Conservation (phyloP, 129 eudicot genomes). For the Heracleum sosnowskyi region DNA sequence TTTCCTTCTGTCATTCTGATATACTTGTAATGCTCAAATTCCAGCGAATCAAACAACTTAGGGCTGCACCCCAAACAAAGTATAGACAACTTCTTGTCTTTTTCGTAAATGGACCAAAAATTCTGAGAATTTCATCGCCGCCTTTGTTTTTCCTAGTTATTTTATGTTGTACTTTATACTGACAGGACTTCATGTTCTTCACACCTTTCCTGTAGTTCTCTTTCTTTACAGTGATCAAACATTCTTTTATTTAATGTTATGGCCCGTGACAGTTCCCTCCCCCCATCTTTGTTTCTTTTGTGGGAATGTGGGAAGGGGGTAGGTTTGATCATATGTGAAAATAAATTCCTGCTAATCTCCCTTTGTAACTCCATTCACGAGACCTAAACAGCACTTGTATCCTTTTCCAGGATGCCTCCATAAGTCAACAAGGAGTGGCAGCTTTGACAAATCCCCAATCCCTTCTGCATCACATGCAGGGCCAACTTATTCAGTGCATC, state of each 20-base stretch:
- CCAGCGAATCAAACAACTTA: not conserved
- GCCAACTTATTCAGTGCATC: conserved; percentile 67
- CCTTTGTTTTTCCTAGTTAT: not conserved
- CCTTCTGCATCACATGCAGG: conserved; percentile 77
- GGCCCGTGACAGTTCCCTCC: not conserved
- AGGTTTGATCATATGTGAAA: no score
- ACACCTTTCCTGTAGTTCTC: not conserved
- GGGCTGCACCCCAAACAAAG: not conserved
- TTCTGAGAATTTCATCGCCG: not conserved
- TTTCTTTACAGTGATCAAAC: not conserved
- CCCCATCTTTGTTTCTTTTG: not conserved
- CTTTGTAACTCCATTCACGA: not conserved
- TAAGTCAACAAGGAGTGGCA: conserved; percentile 71
- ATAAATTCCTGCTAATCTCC: not conserved
- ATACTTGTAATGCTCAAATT: not conserved
- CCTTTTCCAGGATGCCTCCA: conserved; percentile 49
- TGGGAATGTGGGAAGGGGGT: not conserved
- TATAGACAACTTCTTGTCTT: not conserved
- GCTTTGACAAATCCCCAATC: conserved; percentile 66
- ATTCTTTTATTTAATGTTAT: not conserved
- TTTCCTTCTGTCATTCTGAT: not conserved
- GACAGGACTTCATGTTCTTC: not conserved
- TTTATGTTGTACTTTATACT: not conserved
- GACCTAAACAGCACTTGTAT: not conserved
- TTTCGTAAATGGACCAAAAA: not conserved